A percentile compares a stretch with the other conserved stretches of the same genome.
These are phyloP conservation scores for Penicillium roqueforti DNA, from an alignment of 495 filamentous ascomycete species.

Conservation along the genomic window DNA sequence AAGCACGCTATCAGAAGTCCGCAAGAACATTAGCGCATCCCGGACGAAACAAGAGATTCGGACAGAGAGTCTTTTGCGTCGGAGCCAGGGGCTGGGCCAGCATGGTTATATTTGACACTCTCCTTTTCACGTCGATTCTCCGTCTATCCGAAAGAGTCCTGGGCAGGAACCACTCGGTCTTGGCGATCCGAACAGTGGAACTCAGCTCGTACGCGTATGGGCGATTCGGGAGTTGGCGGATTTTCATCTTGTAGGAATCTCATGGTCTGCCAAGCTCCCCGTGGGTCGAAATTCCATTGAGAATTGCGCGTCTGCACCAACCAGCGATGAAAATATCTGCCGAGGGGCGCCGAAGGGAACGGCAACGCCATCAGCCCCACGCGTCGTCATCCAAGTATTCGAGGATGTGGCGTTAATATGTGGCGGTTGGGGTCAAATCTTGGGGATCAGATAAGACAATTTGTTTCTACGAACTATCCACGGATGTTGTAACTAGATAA, in stretches of 20 bases:
- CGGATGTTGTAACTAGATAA: too few species aligned
- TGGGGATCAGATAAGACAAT: too few species aligned
- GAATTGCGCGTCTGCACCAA: constrained; percentile 5
- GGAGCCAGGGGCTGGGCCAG: not conserved
- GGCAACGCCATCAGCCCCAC: constrained; percentile 16
- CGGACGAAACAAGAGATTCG: constrained; percentile 4
- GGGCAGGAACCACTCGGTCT: not conserved
- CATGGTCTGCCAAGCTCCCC: constrained; percentile 11
- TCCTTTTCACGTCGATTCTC: not conserved
- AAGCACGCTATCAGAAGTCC: constrained; percentile 17
- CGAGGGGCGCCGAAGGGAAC: not conserved
- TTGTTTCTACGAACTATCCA: too few species aligned
- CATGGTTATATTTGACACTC: not conserved
- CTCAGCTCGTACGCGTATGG: not conserved
- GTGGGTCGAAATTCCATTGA: not conserved
- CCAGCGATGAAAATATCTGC: not conserved
- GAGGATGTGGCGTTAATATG: constrained; percentile 9
- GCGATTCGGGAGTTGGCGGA: constrained; percentile 8
- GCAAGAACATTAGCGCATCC: constrained; percentile 33
- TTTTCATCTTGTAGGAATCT: not conserved
- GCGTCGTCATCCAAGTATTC: constrained; percentile 8
- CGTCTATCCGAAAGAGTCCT: constrained; percentile 1
- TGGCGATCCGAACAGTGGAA: constrained; percentile 3
- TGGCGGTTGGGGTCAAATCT: not conserved
- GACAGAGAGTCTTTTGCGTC: not conserved